Base-by-base conservation (phyloP, 768 basidiomycete species). In the Cyclocybe cylindracea region DNA sequence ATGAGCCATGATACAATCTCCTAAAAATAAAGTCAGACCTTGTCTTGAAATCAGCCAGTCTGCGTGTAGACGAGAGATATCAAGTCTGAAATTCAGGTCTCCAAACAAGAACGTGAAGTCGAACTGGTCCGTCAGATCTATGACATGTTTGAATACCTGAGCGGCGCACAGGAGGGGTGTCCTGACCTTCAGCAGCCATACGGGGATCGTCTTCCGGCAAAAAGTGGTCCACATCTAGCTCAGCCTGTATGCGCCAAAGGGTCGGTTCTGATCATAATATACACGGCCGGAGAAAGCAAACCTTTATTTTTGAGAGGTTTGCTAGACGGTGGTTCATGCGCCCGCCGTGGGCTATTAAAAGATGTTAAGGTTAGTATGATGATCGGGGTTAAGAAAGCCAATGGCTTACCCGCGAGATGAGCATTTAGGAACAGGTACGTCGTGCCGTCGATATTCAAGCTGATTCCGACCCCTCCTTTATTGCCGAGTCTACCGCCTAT, bases 401-500 rank as follows among this genome's bases (percentile, higher is more conserved):
- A 48, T 7, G 10, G 63, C 74, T 36, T 54, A 83, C 91, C 94
- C 14, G 95, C 91, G 19, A 97, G 75, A 67, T 98, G 95, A 0
- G 91, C 89, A 59, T 96, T 97, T 60, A 97, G 70, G 66, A 98
- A 96, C 10, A 98, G 75, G 40, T 97, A 77, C 0, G 91, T 88
- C 18, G 83, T 86, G n/a, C 86, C 87, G 42, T 83, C 85, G 14
- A 98, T 74, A 58, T 93, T 87, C 39, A 96, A 68, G 53, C 88
- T 90, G 55, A 97, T 87, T n/a, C 91, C 94, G 19, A 95, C 91
- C 11, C 89, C 91, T 1, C 95, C 84, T 65, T 98, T 98, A 65
- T 98, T 98, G 5, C 95, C 95, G 2, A 97, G 78, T 42, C 95
- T 73, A 0, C 95, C 95, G 2, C 92, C 92, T 24, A 96, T 91